phyloP scores from a whole-genome alignment of 257 asterid genomes.

The Nemophila menziesii region DNA sequence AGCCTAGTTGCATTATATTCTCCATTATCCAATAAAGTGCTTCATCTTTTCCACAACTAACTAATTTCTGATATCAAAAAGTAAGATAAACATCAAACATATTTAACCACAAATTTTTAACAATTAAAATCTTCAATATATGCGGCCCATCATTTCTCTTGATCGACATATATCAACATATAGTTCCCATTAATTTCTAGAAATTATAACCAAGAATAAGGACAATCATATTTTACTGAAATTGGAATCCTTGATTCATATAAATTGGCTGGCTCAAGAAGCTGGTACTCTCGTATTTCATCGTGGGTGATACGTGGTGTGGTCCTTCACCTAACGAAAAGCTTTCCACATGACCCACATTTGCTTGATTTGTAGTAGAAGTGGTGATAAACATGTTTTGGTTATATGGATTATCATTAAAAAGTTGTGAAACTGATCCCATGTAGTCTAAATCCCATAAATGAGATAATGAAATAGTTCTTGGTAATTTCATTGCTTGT shows the following conservation, averaged over 20 bases:
- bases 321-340: neutral
- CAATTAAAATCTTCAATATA: neutral
- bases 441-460: constrained; percentile 58
- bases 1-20: neutral
- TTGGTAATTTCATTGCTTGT: constrained; percentile 32
- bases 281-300: neutral
- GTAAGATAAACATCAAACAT: neutral
- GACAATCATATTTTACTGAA: neutral
- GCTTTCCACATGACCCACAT: neutral
- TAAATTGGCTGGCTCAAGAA: neutral
- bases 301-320: neutral
- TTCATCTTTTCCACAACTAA: neutral
- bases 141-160: neutral
- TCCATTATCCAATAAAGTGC: neutral
- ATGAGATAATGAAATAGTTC: constrained; percentile 39
- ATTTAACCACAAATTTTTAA: too few species aligned
- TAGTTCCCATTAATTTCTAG: neutral
- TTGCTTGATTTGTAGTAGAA: too few species aligned
- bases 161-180: neutral
- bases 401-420: constrained; percentile 17
- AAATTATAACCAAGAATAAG: neutral
- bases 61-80: neutral
- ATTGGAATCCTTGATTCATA: neutral
- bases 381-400: neutral
- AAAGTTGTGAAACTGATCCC: constrained; percentile 44